Conservation (phyloP, 495 filamentous ascomycete genomes). For the Neurospora discreta region DNA sequence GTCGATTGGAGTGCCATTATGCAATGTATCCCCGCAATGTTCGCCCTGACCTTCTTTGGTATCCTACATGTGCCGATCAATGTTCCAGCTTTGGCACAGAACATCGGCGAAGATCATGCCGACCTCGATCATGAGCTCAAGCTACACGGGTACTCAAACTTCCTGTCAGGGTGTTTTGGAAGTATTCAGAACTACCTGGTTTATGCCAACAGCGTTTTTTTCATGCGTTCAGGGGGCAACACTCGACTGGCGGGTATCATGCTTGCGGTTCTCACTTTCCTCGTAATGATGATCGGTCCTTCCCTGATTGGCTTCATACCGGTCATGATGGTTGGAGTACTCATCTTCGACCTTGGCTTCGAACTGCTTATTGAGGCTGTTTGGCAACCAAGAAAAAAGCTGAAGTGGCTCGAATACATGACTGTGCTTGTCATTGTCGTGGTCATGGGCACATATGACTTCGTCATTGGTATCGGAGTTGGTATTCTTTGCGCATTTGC, state of each 20-base stretch:
- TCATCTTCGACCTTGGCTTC: conserved; percentile 90
- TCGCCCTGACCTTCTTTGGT: conserved; percentile 94
- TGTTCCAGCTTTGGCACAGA: conserved; percentile 81
- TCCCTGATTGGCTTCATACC: conserved; percentile 86
- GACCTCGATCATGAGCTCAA: conserved; percentile 87
- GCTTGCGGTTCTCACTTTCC: conserved; percentile 68
- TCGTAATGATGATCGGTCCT: conserved; percentile 74
- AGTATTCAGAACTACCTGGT: conserved; percentile 98
- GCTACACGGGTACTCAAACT: conserved; percentile 87
- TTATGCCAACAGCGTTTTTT: conserved; percentile 91
- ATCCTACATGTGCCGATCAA: conserved; percentile 97
- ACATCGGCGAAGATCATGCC: conserved; percentile 80
- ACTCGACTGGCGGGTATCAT: conserved; percentile 78
- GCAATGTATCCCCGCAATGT: conserved; percentile 84
- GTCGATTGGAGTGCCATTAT: conserved; percentile 72
- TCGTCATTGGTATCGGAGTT: conserved; percentile 83
- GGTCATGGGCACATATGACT: conserved; percentile 93
- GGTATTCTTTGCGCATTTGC: conserved; percentile 88
- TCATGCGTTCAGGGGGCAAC: conserved; percentile 82
- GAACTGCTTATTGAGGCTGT: conserved; percentile 82
- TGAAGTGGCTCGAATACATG: conserved; percentile 75
- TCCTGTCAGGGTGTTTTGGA: conserved; percentile 70
- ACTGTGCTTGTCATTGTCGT: conserved; percentile 89
- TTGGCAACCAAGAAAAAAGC: conserved; percentile 75
- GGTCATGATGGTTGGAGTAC: conserved; percentile 87